Evolutionary conservation across 1,284 basidiomycete genomes (phyloP).

Genomic region (Pseudozyma thailandica): DNA sequence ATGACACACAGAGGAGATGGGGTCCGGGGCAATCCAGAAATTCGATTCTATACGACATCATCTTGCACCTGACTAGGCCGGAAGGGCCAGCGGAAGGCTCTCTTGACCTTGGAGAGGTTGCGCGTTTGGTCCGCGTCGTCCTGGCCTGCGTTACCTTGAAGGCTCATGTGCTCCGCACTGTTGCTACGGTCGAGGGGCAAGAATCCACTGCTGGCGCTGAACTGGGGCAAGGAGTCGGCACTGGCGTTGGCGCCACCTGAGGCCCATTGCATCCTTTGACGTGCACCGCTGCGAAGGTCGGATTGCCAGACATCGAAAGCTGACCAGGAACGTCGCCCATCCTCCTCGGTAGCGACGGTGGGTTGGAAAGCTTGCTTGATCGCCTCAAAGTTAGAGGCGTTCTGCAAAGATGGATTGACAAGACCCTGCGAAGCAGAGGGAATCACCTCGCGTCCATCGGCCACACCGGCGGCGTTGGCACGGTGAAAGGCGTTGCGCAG

Average conservation of each 20-base stretch:
- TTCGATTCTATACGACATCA: constrained; percentile 21
- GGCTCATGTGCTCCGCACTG: constrained; percentile 25
- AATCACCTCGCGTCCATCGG: constrained; percentile 16
- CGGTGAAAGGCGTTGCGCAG: constrained; percentile 39
- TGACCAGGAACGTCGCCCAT: constrained; percentile 57
- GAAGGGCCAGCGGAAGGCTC: constrained; percentile 52
- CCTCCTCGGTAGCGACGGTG: constrained; percentile 47
- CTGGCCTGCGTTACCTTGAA: constrained; percentile 2
- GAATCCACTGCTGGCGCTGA: constrained; percentile 29
- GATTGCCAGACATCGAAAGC: constrained; percentile 59
- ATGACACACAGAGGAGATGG: not conserved
- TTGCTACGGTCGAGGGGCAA: constrained; percentile 42
- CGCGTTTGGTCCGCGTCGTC: constrained; percentile 26
- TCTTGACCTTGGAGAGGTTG: constrained; percentile 46
- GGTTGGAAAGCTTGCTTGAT: constrained; percentile 58
- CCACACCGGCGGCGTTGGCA: constrained; percentile 27
- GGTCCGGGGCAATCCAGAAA: not conserved
- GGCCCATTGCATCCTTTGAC: constrained; percentile 27
- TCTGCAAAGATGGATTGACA: constrained; percentile 34
- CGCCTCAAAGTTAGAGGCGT: constrained; percentile 52
- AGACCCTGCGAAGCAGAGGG: constrained; percentile 19
- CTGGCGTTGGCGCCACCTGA: constrained; percentile 30
- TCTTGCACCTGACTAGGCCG: constrained; percentile 44
- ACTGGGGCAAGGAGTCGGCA: constrained; percentile 43
- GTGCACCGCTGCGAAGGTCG: constrained; percentile 26